These are phyloP conservation scores for Aegle marmelos DNA, from an alignment of 345 rosid species.

Conservation along the genomic window DNA sequence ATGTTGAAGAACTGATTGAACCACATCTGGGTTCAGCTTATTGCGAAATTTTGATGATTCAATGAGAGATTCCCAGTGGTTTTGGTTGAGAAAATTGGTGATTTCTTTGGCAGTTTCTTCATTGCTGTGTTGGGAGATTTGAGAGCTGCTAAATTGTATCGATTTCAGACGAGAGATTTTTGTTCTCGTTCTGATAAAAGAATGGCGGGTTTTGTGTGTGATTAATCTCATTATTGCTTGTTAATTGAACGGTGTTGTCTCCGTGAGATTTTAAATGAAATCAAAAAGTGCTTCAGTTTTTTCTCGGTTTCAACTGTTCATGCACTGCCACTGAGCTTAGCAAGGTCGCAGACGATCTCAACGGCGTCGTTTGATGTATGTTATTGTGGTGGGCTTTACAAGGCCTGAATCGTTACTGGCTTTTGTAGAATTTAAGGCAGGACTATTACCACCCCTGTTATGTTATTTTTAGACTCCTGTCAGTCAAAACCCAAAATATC, in stretches of 20 bases:
- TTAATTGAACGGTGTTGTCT: background rate
- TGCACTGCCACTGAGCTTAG: too few species aligned
- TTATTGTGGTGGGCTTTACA: background rate
- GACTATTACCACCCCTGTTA: too few species aligned
- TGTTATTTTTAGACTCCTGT: too few species aligned
- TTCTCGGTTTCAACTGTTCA: background rate
- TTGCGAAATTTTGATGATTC: constrained; percentile 31
- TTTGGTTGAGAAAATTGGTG: constrained; percentile 36
- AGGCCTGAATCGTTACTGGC: background rate
- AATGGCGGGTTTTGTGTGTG: background rate
- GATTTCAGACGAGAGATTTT: constrained; percentile 23
- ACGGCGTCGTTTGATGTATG: background rate
- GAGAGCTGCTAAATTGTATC: constrained; percentile 12
- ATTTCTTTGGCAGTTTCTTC: constrained; percentile 36
- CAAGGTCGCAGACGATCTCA: background rate
- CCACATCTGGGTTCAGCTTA: constrained; percentile 55
- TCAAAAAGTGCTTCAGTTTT: background rate
- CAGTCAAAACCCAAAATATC: too few species aligned
- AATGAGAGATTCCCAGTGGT: constrained; percentile 50
- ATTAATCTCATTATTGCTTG: constrained; percentile 4
- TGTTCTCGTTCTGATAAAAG: background rate
- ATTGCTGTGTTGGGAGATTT: constrained; percentile 9
- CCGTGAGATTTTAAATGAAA: background rate
- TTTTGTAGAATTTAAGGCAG: background rate
- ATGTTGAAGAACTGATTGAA: constrained; percentile 52